Evolutionary conservation across 1,284 basidiomycete genomes (phyloP).

Genomic region (Gomphus bonarii): DNA sequence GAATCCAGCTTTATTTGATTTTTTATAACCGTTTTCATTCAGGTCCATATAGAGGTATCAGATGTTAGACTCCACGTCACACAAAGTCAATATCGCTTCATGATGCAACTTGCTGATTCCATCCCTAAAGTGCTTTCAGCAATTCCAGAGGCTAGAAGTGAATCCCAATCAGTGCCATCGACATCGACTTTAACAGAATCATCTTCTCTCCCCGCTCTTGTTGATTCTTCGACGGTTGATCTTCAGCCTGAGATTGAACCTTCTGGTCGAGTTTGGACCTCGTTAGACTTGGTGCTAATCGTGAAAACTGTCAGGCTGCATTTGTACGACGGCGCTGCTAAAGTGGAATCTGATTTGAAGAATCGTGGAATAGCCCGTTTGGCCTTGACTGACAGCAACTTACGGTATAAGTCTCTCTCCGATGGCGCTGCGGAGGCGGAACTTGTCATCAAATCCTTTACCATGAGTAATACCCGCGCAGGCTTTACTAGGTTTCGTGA

Average conservation of each 20-base stretch:
- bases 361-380: constrained; percentile 83
- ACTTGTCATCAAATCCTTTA: constrained; percentile 81
- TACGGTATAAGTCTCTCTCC: constrained; percentile 79
- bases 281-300: constrained; percentile 69
- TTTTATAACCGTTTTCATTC: constrained; percentile 7
- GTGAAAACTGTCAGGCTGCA: constrained; percentile 80
- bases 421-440: constrained; percentile 83
- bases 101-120: constrained; percentile 64
- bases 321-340: constrained; percentile 72
- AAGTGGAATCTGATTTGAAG: constrained; percentile 49
- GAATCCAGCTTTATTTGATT: background rate
- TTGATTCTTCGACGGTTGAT: constrained; percentile 23
- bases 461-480: constrained; percentile 81
- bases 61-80: constrained; percentile 88
- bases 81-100: constrained; percentile 78
- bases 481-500: constrained; percentile 86
- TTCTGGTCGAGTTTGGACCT: constrained; percentile 40
- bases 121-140: constrained; percentile 60
- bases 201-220: constrained; percentile 17
- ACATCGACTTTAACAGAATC: background rate
- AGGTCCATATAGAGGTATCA: constrained; percentile 74
- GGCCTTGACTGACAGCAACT: constrained; percentile 69
- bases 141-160: constrained; percentile 8
- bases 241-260: constrained; percentile 50
- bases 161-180: background rate